These are phyloP conservation scores for Cyclotella atomus DNA, from an alignment of 108 stramenopile species.

Conservation along the genomic window DNA sequence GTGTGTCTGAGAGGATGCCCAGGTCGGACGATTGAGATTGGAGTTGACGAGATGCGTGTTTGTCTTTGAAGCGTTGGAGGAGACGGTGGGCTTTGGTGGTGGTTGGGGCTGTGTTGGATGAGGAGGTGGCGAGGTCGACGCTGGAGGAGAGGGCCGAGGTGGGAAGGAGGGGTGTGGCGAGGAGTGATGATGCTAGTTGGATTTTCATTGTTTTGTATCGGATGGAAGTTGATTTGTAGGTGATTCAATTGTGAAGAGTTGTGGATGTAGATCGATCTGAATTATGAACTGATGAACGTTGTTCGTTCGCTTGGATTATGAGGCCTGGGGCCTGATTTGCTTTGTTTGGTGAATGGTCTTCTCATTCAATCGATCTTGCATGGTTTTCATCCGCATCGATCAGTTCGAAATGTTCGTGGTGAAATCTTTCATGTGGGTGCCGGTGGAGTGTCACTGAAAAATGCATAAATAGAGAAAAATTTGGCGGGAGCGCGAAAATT, in stretches of 20 bases:
- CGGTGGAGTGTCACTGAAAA: no score
- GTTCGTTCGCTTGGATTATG: no score
- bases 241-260: background rate
- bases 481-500: no score
- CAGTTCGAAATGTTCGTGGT: no score
- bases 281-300: no score
- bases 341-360: no score
- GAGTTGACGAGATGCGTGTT: background rate
- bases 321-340: no score
- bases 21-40: slow-evolving; percentile 10
- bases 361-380: no score
- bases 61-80: slow-evolving; percentile 18
- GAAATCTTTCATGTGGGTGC: no score
- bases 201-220: slow-evolving; percentile 11
- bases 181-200: slow-evolving; percentile 3
- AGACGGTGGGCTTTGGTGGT: slow-evolving; percentile 1
- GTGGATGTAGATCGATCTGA: no score
- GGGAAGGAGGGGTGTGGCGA: slow-evolving; percentile 10
- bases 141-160: background rate
- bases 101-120: background rate
- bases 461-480: no score
- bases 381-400: no score
- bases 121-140: slow-evolving; percentile 1
- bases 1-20: slow-evolving; percentile 24
- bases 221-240: background rate